Evolutionary conservation across 2,329 filamentous ascomycete species (phyloP), one percentile per base, ranked within the genome.

Genomic region (Alternaria sp.): DNA sequence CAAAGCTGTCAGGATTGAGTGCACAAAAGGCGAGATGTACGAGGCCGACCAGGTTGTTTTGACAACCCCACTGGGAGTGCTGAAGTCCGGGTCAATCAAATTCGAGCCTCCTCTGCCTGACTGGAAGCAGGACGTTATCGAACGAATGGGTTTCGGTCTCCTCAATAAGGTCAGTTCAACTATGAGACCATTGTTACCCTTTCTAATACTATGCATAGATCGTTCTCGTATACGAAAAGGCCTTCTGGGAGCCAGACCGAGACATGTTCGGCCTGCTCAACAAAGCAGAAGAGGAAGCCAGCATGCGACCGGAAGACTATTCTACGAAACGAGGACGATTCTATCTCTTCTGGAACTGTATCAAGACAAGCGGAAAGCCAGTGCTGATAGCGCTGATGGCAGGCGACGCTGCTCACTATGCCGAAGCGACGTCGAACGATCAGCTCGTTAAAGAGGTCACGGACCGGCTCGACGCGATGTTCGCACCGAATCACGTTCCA

Each of bases 331-430:
- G 95, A 57, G 95, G 95, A n/a, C 90, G 94, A 23, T 97, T 97
- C 81, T 99, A 98, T 74, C 88, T 99, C 71, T 98, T 97, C 88
- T 98, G 97, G 88, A 98, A 99, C 73, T 93, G 93, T 58, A 91
- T 93, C 63, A 92, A 93, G 70, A 97, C 93, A 4, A 93, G 92
- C 49, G 96, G 96, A 1, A 84, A 97, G 36, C 96, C 83, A 36
- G 93, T 93, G 55, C 85, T 97, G 23, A 89, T 98, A 64, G 96
- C 93, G 9, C 86, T 99, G 26, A 97, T 99, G 95, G 95, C 95
- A 53, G 96, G 96, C 21, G 93, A 97, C 71, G 93, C 96, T 19
- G 96, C 94, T 15, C 92, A 93, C 70, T 91, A 97, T 67, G 93
- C 93, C 0, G 96, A 99, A 80, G 84, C 85, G 55, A 89, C 89